phyloP scores from a whole-genome alignment of 192 early-diverging fungal genomes.

The Podila verticillata region DNA sequence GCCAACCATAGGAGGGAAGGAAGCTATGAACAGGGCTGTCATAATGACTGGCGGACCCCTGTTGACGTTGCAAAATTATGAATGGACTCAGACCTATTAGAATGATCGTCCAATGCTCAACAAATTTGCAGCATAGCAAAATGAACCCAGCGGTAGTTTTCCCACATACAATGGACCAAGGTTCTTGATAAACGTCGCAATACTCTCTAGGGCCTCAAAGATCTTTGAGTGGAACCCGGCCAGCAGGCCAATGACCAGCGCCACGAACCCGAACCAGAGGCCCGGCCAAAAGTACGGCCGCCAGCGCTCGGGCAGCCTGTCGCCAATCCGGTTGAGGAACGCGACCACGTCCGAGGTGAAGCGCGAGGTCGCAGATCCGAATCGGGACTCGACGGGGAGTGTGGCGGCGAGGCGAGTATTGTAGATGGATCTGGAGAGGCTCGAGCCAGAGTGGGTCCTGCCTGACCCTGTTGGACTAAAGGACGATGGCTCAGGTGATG shows the following conservation, averaged over 20 bases:
- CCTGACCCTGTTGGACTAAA: background rate
- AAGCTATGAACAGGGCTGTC: slow-evolving; percentile 63
- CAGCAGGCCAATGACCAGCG: slow-evolving; percentile 43
- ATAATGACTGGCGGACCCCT: slow-evolving; percentile 62
- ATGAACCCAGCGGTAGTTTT: no score
- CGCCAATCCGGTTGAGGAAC: slow-evolving; percentile 1
- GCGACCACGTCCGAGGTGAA: slow-evolving; percentile 14
- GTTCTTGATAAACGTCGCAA: slow-evolving; percentile 47
- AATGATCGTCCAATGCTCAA: background rate
- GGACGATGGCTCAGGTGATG: background rate
- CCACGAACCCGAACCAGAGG: slow-evolving; percentile 34
- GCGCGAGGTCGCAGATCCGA: slow-evolving; percentile 9
- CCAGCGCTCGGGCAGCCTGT: slow-evolving; percentile 5
- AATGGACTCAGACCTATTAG: slow-evolving; percentile 5
- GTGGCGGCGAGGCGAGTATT: background rate
- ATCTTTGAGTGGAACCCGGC: slow-evolving; percentile 47
- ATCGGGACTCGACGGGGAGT: background rate
- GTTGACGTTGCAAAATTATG: background rate
- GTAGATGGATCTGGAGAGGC: background rate
- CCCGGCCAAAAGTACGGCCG: slow-evolving; percentile 39
- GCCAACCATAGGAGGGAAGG: slow-evolving; percentile 76
- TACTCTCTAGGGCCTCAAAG: slow-evolving; percentile 46
- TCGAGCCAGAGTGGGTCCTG: background rate
- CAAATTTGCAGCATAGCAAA: background rate
- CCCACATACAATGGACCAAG: slow-evolving; percentile 53